Evolutionary conservation across 1,284 basidiomycete species (phyloP).

Genomic region (Rhodofomes roseus): DNA sequence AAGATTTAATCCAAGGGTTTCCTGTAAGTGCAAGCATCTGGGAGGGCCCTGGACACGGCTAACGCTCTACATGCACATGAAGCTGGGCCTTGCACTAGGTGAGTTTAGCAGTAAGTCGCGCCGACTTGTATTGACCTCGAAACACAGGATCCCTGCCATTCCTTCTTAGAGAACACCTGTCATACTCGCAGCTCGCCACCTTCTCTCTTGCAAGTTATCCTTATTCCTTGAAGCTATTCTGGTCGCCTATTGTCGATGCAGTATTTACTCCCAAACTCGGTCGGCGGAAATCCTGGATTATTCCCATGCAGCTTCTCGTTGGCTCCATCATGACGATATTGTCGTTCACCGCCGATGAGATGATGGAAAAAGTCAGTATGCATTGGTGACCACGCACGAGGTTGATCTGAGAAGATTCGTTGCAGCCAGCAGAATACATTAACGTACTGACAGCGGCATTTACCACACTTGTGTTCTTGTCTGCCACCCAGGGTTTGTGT

Average conservation of each 20-base stretch:
- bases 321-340: conserved; percentile 89
- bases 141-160: conserved; percentile 89
- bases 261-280: conserved; percentile 81
- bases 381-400: too few species aligned
- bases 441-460: conserved; percentile 83
- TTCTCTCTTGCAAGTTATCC: conserved; percentile 96
- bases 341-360: conserved; percentile 73
- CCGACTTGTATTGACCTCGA: conserved; percentile 3
- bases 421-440: conserved; percentile 80
- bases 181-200: conserved; percentile 94
- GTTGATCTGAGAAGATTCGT: not conserved
- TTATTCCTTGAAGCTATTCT: conserved; percentile 95
- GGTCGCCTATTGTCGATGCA: conserved; percentile 98
- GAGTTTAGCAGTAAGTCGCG: conserved; percentile 14
- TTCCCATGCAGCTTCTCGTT: conserved; percentile 93
- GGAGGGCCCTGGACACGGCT: not conserved
- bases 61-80: not conserved
- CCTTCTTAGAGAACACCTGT: conserved; percentile 90
- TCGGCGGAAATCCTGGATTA: conserved; percentile 96
- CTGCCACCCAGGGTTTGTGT: conserved; percentile 88
- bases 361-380: conserved; percentile 76
- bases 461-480: conserved; percentile 89
- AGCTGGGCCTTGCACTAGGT: conserved; percentile 78
- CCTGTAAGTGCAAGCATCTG: conserved; percentile 62
- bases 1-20: conserved; percentile 92